Evolutionary conservation across 164 flowering plant species (phyloP).

Genomic region (Brasenia schreberi): DNA sequence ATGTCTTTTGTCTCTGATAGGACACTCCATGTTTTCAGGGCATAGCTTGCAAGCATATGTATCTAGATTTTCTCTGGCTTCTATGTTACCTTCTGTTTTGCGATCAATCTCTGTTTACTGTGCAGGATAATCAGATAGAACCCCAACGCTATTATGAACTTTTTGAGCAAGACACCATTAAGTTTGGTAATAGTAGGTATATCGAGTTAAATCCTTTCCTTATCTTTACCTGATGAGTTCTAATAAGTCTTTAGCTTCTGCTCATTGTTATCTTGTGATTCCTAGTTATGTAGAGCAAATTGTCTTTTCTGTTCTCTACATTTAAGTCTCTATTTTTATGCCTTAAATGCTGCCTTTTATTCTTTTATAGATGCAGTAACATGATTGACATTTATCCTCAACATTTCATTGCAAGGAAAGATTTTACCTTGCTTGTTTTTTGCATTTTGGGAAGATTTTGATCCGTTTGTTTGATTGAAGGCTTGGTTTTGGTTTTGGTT

Average conservation of each 20-base stretch:
- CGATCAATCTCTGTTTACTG: not conserved
- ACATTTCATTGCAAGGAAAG: too few relatives aligned
- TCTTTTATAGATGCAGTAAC: too few relatives aligned
- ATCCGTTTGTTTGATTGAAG: too few relatives aligned
- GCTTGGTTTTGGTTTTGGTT: too few relatives aligned
- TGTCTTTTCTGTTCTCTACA: not conserved
- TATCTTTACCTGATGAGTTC: not conserved
- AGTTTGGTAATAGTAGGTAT: slow-evolving; percentile 93
- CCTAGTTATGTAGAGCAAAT: not conserved
- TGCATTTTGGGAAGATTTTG: too few relatives aligned
- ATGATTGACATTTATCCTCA: too few relatives aligned
- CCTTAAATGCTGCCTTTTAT: not conserved
- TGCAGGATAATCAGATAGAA: slow-evolving; percentile 79
- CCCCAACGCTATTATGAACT: slow-evolving; percentile 89
- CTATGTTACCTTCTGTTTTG: not conserved
- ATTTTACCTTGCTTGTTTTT: too few relatives aligned
- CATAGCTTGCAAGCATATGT: not conserved
- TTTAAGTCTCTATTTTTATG: not conserved
- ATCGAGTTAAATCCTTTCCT: not conserved
- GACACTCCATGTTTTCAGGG: too few relatives aligned
- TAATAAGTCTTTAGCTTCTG: not conserved
- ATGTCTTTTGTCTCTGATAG: too few relatives aligned
- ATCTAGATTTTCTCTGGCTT: not conserved
- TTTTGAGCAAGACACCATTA: slow-evolving; percentile 73
- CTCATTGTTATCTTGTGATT: not conserved